Evolutionary conservation across 2,329 filamentous ascomycete species (phyloP), one percentile per base, ranked within the genome.

Genomic region (Colletotrichum zoysiae): DNA sequence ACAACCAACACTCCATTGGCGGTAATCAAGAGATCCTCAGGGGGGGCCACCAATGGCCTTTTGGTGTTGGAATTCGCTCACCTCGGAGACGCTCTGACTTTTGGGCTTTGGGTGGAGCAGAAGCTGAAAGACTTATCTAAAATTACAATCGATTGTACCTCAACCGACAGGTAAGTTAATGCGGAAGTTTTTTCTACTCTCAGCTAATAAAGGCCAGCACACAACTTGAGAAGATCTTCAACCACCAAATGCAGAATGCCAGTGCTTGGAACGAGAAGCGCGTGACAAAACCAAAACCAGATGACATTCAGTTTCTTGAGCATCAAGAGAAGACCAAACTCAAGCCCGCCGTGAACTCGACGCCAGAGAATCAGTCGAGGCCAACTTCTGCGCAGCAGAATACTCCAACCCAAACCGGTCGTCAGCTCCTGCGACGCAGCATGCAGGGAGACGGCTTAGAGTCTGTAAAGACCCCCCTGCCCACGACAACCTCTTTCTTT

Each of bases 61-160:
- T 33, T 71, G 14, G 68, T 58, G 1, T 20, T 71, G 46, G 57
- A 67, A 23, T 63, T 71, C 26, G 42, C 57, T 42, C 40, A 56
- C 20, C n/a, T 16, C 1, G 26, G 16, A 1, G 57, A 67, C 33
- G 68, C 68, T 2, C 18, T 35, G 40, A 14, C 14, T 23, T 26
- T 68, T 14, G 66, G 59, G 42, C 16, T 26, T 20, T 68, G 66
- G 66, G 66, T 30, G 5, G 30, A 64, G 5, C 7, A 3, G n/a
- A 33, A 14, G 40, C 8, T 18, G n/a, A 42, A 55, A 38, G 26
- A 4, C 44, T 26, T 35, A 30, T 12, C 42, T 58, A 40, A 4
- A 38, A 44, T 50, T 5, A 56, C 38, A 55, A 48, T 33, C 4
- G 38, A 4, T 3, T 63, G 48, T 53, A n/a, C 5, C 18, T 2